Conservation (phyloP, 2,329 filamentous ascomycete species). For the Phyllosticta citriasiana region DNA sequence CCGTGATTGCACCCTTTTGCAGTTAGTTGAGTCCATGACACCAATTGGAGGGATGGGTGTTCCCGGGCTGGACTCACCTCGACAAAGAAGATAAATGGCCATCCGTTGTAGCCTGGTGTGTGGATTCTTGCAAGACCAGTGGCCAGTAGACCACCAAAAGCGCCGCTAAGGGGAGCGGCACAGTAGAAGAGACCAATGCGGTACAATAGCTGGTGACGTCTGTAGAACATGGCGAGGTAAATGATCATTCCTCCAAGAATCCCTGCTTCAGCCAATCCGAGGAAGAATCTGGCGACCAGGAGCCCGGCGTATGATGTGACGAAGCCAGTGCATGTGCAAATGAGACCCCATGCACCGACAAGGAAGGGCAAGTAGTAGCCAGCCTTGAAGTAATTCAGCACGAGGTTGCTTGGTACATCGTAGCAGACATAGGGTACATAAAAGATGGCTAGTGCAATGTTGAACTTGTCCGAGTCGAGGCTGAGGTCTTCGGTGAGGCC, state of each 20-base stretch:
- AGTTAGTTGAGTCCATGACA: background rate
- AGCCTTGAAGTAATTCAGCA: slow-evolving; percentile 31
- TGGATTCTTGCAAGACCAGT: slow-evolving; percentile 32
- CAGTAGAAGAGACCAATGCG: slow-evolving; percentile 30
- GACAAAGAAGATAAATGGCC: slow-evolving; percentile 30
- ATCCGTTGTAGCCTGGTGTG: slow-evolving; percentile 27
- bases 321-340: slow-evolving; percentile 32
- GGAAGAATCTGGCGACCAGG: slow-evolving; percentile 30
- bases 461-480: slow-evolving; percentile 32
- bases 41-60: background rate
- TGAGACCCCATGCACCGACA: slow-evolving; percentile 31
- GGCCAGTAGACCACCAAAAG: slow-evolving; percentile 34
- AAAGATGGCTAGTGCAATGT: slow-evolving; percentile 35
- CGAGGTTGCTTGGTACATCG: slow-evolving; percentile 32
- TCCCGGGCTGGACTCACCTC: slow-evolving; percentile 11
- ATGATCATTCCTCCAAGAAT: slow-evolving; percentile 32
- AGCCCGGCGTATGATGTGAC: slow-evolving; percentile 32
- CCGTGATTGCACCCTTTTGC: slow-evolving; percentile 16
- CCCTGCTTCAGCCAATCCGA: slow-evolving; percentile 34
- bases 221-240: slow-evolving; percentile 35
- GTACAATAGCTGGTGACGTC: slow-evolving; percentile 31
- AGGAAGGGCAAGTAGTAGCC: slow-evolving; percentile 32
- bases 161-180: slow-evolving; percentile 29
- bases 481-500: slow-evolving; percentile 31
- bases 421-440: slow-evolving; percentile 35